phyloP scores from a whole-genome alignment of 1,139 yeast species.

The Candida neerlandica region DNA sequence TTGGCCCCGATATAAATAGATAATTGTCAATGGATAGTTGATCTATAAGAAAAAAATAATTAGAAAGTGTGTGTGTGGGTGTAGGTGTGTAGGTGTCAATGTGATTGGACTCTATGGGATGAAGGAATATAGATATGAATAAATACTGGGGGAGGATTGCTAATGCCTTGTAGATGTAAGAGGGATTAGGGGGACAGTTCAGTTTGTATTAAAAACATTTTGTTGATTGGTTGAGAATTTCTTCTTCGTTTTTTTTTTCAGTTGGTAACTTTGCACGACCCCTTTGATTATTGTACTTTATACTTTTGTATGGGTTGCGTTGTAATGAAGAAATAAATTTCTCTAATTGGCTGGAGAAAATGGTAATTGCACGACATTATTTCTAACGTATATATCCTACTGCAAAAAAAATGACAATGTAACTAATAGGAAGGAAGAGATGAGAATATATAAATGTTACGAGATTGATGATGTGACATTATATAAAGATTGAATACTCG shows the following conservation, averaged over 20 bases:
- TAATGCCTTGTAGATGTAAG: background rate
- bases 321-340: constrained; percentile 7
- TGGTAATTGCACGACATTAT: background rate
- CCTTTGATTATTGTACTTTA: background rate
- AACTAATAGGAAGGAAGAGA: too few relatives aligned
- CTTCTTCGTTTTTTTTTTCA: background rate
- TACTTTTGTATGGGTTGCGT: background rate
- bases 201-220: background rate
- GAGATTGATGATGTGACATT: too few relatives aligned
- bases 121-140: background rate
- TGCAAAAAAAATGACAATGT: too few relatives aligned
- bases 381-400: too few relatives aligned
- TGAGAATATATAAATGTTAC: too few relatives aligned
- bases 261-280: background rate
- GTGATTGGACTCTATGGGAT: background rate
- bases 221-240: constrained; percentile 5
- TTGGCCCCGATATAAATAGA: background rate
- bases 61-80: background rate
- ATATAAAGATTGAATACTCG: too few relatives aligned
- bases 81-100: background rate
- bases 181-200: background rate
- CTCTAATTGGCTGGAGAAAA: constrained; percentile 9
- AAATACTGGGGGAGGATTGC: background rate
- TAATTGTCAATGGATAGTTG: background rate
- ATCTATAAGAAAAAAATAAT: background rate